phyloP scores from a whole-genome alignment of 768 basidiomycete genomes.

The Suillus sp. region DNA sequence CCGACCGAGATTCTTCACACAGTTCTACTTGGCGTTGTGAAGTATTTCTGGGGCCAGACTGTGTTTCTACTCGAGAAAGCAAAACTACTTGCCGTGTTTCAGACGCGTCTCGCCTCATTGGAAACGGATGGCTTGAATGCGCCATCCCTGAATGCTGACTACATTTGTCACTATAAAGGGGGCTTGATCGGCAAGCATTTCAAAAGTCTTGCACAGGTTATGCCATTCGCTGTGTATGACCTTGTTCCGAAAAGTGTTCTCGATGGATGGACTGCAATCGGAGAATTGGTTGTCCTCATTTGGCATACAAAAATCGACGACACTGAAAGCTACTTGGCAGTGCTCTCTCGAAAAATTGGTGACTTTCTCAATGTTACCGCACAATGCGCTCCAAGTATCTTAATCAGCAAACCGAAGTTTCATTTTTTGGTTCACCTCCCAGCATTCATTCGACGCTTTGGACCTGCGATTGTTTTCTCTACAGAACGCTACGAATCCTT shows the following conservation, averaged over 20 bases:
- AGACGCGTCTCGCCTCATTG: slow-evolving; percentile 27
- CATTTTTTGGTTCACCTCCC: slow-evolving; percentile 30
- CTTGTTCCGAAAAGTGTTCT: slow-evolving; percentile 17
- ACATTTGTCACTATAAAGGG: slow-evolving; percentile 34
- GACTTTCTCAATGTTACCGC: slow-evolving; percentile 18
- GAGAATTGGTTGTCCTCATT: slow-evolving; percentile 20
- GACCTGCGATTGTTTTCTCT: too few relatives aligned
- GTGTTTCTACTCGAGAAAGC: slow-evolving; percentile 20
- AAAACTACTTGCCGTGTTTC: slow-evolving; percentile 22
- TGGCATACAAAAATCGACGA: slow-evolving; percentile 34
- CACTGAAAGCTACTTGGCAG: slow-evolving; percentile 25
- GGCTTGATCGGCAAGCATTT: slow-evolving; percentile 31
- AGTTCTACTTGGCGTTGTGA: slow-evolving; percentile 33
- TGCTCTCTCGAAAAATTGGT: slow-evolving; percentile 21
- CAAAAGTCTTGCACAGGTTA: slow-evolving; percentile 29
- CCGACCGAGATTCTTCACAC: slow-evolving; percentile 35
- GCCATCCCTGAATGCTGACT: slow-evolving; percentile 28
- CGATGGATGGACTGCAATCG: slow-evolving; percentile 16
- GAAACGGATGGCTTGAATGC: slow-evolving; percentile 24
- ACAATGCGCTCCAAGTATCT: slow-evolving; percentile 21
- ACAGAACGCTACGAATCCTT: too few relatives aligned
- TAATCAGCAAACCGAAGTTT: slow-evolving; percentile 29
- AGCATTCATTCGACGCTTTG: slow-evolving; percentile 21
- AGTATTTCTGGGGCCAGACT: slow-evolving; percentile 32
- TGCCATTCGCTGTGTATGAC: slow-evolving; percentile 30